Conservation (phyloP, 73 alveolate genomes). For the Strombidium stylifer region DNA sequence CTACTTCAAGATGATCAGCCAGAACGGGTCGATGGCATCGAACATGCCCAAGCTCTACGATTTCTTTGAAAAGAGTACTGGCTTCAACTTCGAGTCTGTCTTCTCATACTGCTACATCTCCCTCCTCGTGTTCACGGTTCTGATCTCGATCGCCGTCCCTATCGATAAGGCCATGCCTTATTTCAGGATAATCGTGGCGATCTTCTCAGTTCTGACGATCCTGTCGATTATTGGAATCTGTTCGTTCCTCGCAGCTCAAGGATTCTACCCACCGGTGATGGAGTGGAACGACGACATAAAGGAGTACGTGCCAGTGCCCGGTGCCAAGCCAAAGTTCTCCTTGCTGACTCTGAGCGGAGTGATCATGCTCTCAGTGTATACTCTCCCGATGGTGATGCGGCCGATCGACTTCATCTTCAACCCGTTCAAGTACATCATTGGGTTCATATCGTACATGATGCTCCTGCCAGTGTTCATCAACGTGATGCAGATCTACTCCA, state of each 20-base stretch:
- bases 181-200: neutral
- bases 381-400: conserved; percentile 40
- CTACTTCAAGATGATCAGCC: neutral
- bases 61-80: too few species aligned
- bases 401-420: conserved; percentile 53
- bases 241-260: neutral
- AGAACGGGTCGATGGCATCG: too few species aligned
- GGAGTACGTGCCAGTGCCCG: neutral
- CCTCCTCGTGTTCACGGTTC: conserved; percentile 13
- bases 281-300: neutral
- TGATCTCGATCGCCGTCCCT: conserved; percentile 3
- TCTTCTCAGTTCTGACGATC: conserved; percentile 14
- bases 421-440: too few species aligned
- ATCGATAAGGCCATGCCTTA: conserved; percentile 14
- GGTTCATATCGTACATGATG: conserved; percentile 31
- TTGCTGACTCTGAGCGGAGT: conserved; percentile 13
- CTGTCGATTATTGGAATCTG: conserved; percentile 19
- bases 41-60: too few species aligned
- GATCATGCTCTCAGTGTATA: conserved; percentile 12
- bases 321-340: neutral
- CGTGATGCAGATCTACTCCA: conserved; percentile 57
- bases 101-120: conserved; percentile 26
- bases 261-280: neutral
- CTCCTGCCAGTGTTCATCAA: conserved; percentile 62
- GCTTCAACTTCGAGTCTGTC: neutral